Conservation (phyloP, 139 green algal genomes). For the Haematococcus sp. region DNA sequence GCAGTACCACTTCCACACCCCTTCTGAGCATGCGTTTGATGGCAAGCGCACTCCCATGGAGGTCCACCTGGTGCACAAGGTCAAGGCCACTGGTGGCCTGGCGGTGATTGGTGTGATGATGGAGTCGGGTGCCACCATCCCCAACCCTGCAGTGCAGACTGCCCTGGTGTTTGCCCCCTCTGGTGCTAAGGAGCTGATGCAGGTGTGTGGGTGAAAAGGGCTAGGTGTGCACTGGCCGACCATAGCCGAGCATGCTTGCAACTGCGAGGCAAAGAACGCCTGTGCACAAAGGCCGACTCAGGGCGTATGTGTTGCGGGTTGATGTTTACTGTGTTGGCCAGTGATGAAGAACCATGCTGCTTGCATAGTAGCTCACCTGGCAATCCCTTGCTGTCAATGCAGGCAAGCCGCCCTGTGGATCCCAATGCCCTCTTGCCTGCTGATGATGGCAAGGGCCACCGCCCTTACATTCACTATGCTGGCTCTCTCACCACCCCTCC, state of each 20-base stretch:
- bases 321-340: too few species aligned
- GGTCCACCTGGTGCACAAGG: constrained; percentile 61
- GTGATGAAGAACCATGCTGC: too few species aligned
- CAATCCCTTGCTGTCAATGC: neutral
- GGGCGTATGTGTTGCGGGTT: too few species aligned
- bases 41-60: constrained; percentile 68
- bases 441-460: constrained; percentile 14
- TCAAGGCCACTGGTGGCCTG: constrained; percentile 36
- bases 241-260: neutral
- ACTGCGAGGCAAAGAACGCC: too few species aligned
- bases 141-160: constrained; percentile 39
- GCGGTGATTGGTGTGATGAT: constrained; percentile 55
- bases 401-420: constrained; percentile 30
- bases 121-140: constrained; percentile 23
- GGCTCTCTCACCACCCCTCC: constrained; percentile 86
- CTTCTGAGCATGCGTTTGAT: constrained; percentile 73
- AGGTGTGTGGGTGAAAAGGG: neutral
- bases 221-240: neutral
- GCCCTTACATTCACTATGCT: constrained; percentile 68
- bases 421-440: constrained; percentile 52
- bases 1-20: constrained; percentile 85
- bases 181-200: constrained; percentile 6
- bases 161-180: constrained; percentile 29
- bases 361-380: too few species aligned
- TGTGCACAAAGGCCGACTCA: too few species aligned